Percentiles rank a stretch among this genome's conserved stretches.
Evolutionary conservation across 805 yeast species (phyloP).

Genomic region (Candida methanosorbosa): DNA sequence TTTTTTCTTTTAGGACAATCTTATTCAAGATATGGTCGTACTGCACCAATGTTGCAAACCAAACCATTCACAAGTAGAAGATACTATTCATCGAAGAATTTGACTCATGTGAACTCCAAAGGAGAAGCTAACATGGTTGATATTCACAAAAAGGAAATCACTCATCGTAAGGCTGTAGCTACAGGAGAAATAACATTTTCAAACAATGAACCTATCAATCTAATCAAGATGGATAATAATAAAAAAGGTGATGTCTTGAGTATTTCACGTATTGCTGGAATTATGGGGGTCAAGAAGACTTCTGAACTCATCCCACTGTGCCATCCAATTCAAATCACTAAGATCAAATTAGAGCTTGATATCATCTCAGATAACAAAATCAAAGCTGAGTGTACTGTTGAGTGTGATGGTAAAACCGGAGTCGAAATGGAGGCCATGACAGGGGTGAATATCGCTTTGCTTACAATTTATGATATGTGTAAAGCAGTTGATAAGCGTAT

Average conservation of each 20-base stretch:
- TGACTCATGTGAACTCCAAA: slow-evolving; percentile 5
- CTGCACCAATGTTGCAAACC: background rate
- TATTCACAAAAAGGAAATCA: slow-evolving; percentile 28
- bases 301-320: slow-evolving; percentile 40
- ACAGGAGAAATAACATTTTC: slow-evolving; percentile 33
- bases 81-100: background rate
- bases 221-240: slow-evolving; percentile 27
- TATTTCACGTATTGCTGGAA: slow-evolving; percentile 40
- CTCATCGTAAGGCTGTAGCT: slow-evolving; percentile 36
- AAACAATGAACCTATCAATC: slow-evolving; percentile 18
- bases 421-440: slow-evolving; percentile 51
- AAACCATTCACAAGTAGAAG: background rate
- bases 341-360: slow-evolving; percentile 26
- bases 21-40: background rate
- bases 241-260: slow-evolving; percentile 47
- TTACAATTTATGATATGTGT: slow-evolving; percentile 51
- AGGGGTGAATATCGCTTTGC: slow-evolving; percentile 34
- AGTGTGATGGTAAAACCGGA: slow-evolving; percentile 43
- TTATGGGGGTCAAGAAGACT: slow-evolving; percentile 43
- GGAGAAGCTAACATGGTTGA: slow-evolving; percentile 38
- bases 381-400: slow-evolving; percentile 28
- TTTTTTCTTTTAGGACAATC: background rate
- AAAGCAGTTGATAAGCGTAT: slow-evolving; percentile 46
- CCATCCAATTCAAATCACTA: slow-evolving; percentile 37
- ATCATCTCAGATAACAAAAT: slow-evolving; percentile 15